phyloP scores from a whole-genome alignment of 495 filamentous ascomycete genomes.

The Astrocystis sublimbata region DNA sequence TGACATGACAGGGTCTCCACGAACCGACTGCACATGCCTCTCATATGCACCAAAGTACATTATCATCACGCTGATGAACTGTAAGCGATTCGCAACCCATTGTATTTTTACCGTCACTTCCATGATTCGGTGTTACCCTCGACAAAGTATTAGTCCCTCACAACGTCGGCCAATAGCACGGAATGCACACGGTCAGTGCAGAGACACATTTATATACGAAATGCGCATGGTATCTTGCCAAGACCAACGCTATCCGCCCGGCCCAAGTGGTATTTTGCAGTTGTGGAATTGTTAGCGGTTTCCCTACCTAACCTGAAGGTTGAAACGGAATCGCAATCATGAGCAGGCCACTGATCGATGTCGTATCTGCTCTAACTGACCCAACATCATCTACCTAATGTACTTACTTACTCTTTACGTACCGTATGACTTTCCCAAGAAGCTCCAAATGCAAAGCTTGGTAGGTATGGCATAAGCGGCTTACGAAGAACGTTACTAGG shows the following conservation, averaged over 20 bases:
- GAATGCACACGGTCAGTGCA: conserved; percentile 8
- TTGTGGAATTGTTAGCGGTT: not conserved
- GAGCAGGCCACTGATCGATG: not conserved
- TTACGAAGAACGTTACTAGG: not conserved
- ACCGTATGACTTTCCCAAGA: no score
- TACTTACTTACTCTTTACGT: not conserved
- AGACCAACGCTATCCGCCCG: no score
- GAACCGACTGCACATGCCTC: not conserved
- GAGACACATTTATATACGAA: conserved; percentile 1
- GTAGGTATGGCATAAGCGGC: not conserved
- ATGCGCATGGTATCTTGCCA: not conserved
- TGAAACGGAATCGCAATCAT: not conserved
- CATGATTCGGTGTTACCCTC: no score
- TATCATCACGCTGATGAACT: no score
- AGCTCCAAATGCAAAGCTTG: no score
- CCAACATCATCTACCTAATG: not conserved
- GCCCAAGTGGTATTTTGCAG: not conserved
- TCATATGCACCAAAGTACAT: not conserved
- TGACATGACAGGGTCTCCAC: conserved; percentile 5
- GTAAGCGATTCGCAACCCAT: no score
- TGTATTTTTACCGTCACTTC: not conserved
- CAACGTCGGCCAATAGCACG: not conserved
- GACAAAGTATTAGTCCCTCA: no score
- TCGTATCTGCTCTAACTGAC: not conserved
- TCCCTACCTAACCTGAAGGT: no score